Evolutionary conservation across 768 basidiomycete species (phyloP), one percentile per base, ranked within the genome.

Genomic region (Paxillus ammoniavirescens): DNA sequence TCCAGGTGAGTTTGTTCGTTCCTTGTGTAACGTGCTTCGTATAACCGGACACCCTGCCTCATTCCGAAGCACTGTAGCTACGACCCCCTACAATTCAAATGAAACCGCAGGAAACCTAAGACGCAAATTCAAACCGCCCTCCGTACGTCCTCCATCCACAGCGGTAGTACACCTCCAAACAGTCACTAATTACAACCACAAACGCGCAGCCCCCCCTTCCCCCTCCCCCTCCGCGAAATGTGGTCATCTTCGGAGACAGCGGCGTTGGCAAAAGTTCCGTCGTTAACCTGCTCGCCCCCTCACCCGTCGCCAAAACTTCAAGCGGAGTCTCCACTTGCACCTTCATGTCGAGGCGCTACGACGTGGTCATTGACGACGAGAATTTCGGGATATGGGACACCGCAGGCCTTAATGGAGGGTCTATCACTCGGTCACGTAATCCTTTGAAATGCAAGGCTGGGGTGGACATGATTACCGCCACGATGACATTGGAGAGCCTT

Each of bases 261-360:
- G 2, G 69, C 73, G 1, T 65, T 70, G 43, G 50, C 28, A 52
- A 52, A 14, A 45, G 28, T 28, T 52, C 50, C 17, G 5, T 52
- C 31, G 45, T 52, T 18, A 52, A 52, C 35, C 17, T 52, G 18
- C 26, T 42, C 37, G 30, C 51, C 21, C 2, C 17, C 12, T 6
- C 9, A 52, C 5, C 15, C 8, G 41, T 4, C 37, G 51, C 51
- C 8, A 21, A 17, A 5, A 44, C 37, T 10, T 52, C 51, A 8
- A 46, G 51, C 30, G 41, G 55, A 4, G 62, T 63, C 2, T 41
- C 40, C 0, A 69, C 70, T 0, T 68, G 63, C 51, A 74, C 74
- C 0, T 65, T 72, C 28, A 12, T 57, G 4, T 59, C 43, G 43
- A 48, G 31, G 0, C 18, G 38, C 0, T 68, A 72, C 50, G 15